phyloP scores from a whole-genome alignment of 1,139 yeast genomes.

The Zygosaccharomyces sapae region DNA sequence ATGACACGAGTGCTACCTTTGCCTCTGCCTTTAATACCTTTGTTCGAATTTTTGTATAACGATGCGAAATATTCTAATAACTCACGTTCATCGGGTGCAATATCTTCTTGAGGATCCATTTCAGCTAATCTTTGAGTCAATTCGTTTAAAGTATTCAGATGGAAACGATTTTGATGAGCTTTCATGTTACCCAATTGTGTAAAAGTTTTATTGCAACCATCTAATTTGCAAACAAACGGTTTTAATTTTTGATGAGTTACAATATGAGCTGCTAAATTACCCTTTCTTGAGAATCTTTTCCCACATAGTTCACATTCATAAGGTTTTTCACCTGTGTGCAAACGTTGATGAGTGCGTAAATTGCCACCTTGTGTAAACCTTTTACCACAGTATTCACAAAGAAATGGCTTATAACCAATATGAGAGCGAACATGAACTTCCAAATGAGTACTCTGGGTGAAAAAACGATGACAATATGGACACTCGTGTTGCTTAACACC shows the following conservation, averaged over 20 bases:
- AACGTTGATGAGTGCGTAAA: conserved; percentile 76
- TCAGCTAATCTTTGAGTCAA: conserved; percentile 63
- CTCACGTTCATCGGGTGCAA: conserved; percentile 64
- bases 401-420: conserved; percentile 73
- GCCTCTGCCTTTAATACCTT: conserved; percentile 90
- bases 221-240: conserved; percentile 77
- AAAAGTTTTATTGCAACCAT: conserved; percentile 76
- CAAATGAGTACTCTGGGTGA: conserved; percentile 71
- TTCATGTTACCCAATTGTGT: conserved; percentile 91
- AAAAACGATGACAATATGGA: conserved; percentile 62
- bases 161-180: conserved; percentile 90
- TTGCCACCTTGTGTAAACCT: conserved; percentile 91
- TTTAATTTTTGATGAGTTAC: conserved; percentile 74
- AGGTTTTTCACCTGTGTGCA: conserved; percentile 92
- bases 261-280: conserved; percentile 81
- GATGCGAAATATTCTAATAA: conserved; percentile 72
- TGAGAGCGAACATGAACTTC: conserved; percentile 78
- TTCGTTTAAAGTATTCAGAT: conserved; percentile 60
- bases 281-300: conserved; percentile 77
- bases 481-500: conserved; percentile 64
- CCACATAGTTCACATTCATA: conserved; percentile 71
- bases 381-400: conserved; percentile 74
- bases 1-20: conserved; percentile 41
- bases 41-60: conserved; percentile 78
- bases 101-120: conserved; percentile 41